Conservation (phyloP, 2,329 filamentous ascomycete species). For the Clarireedia monteithiana region DNA sequence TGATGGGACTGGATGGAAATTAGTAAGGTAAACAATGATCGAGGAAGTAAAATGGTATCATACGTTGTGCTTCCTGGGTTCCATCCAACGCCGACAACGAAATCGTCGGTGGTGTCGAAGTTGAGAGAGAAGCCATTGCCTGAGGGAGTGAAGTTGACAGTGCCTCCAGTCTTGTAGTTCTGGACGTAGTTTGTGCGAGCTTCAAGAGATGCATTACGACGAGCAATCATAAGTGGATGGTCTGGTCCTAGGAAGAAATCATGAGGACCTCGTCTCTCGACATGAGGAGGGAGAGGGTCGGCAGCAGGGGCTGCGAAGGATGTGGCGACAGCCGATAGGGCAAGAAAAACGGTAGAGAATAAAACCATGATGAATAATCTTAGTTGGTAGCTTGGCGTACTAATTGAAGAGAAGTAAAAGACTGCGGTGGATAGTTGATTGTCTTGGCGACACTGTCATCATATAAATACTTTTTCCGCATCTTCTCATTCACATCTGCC, state of each 20-base stretch:
- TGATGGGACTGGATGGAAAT: constrained; percentile 26
- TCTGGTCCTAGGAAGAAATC: constrained; percentile 9
- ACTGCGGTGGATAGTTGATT: too few relatives aligned
- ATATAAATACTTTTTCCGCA: too few relatives aligned
- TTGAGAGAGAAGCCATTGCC: constrained; percentile 3
- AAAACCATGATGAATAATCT: constrained; percentile 8
- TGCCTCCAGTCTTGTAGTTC: constrained; percentile 14
- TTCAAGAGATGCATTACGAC: not conserved
- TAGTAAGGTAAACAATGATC: not conserved
- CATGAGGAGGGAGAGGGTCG: not conserved
- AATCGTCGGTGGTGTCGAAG: constrained; percentile 12
- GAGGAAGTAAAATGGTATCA: not conserved
- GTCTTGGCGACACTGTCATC: too few relatives aligned
- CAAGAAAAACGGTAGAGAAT: constrained; percentile 5
- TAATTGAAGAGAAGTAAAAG: too few relatives aligned
- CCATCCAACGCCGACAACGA: constrained; percentile 18
- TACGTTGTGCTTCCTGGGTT: constrained; percentile 10
- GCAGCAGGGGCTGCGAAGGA: constrained; percentile 7
- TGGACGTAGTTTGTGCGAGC: constrained; percentile 11
- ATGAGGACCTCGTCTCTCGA: constrained; percentile 1
- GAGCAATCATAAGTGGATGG: constrained; percentile 1
- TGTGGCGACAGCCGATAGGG: constrained; percentile 2
- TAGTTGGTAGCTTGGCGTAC: too few relatives aligned
- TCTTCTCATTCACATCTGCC: too few relatives aligned
- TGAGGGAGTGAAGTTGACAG: constrained; percentile 7